These are phyloP conservation scores for Kingdonia uniflora DNA, from an alignment of 164 flowering plant species.

Conservation along the genomic window DNA sequence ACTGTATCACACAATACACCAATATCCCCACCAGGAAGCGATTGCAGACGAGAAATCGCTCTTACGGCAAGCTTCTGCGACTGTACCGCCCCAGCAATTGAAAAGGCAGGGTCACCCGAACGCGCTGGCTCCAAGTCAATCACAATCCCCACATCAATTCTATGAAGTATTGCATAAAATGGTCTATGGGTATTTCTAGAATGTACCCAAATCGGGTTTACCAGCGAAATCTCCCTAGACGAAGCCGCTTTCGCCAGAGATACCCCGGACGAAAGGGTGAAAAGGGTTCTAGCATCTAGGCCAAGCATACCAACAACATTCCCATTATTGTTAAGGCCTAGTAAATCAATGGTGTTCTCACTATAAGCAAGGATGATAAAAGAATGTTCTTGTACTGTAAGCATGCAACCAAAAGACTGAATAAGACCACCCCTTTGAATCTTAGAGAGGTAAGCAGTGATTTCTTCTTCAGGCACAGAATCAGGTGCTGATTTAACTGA, in stretches of 20 bases:
- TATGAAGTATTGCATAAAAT: conserved; percentile 24
- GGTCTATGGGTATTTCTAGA: conserved; percentile 16
- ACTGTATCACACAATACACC: conserved; percentile 17
- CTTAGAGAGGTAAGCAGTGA: conserved; percentile 16
- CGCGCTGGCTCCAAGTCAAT: conserved; percentile 26
- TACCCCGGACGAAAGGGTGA: conserved; percentile 15
- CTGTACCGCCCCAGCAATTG: conserved; percentile 23
- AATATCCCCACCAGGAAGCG: conserved; percentile 21
- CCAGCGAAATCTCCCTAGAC: conserved; percentile 17
- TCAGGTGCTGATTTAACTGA: conserved; percentile 4
- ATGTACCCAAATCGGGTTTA: conserved; percentile 24
- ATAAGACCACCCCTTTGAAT: conserved; percentile 24
- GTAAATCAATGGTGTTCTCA: conserved; percentile 18
- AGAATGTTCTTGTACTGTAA: conserved; percentile 16
- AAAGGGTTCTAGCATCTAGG: conserved; percentile 22
- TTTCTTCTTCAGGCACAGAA: conserved; percentile 5
- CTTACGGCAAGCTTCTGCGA: conserved; percentile 22
- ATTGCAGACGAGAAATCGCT: conserved; percentile 21
- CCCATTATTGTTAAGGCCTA: conserved; percentile 8
- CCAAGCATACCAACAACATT: conserved; percentile 12
- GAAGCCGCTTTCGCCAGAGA: conserved; percentile 19
- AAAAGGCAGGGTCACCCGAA: conserved; percentile 17
- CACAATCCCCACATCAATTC: conserved; percentile 20
- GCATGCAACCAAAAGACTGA: conserved; percentile 28
- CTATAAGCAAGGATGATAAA: conserved; percentile 19